Conservation (phyloP, 176 grass and related monocot species). For the Chrysopogon serrulatus region DNA sequence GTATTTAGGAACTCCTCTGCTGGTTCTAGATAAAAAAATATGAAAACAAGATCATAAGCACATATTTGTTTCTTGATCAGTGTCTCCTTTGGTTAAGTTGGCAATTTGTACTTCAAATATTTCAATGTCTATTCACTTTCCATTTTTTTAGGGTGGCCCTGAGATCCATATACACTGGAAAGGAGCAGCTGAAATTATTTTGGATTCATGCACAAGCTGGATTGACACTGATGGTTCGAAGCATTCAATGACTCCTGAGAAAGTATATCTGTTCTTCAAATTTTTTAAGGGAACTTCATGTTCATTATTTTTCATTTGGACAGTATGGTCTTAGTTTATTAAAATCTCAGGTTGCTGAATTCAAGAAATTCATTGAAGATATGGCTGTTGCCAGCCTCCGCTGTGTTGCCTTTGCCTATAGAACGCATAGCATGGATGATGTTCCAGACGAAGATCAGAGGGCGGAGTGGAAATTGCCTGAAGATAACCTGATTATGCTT, state of each 20-base stretch:
- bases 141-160: conserved; percentile 49
- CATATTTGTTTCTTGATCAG: background rate
- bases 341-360: conserved; percentile 54
- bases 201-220: conserved; percentile 74
- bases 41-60: background rate
- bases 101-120: background rate
- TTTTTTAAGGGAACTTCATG: conserved; percentile 6
- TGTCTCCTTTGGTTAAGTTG: background rate
- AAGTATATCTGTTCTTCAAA: conserved; percentile 29
- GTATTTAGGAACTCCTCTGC: background rate
- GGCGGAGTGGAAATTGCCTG: conserved; percentile 69
- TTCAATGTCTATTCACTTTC: background rate
- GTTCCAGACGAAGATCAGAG: conserved; percentile 83
- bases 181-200: conserved; percentile 94
- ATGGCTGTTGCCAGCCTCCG: conserved; percentile 82
- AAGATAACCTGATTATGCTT: conserved; percentile 73
- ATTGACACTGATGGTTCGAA: conserved; percentile 62
- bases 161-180: conserved; percentile 94
- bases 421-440: conserved; percentile 40
- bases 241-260: conserved; percentile 57
- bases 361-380: conserved; percentile 77
- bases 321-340: background rate
- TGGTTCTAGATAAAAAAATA: background rate
- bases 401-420: conserved; percentile 90
- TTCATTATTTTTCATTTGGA: background rate